These are phyloP conservation scores for Zea mays DNA, from an alignment of 176 grass and related monocot genomes.

Conservation along the genomic window Zm-B73-REFERENCE-NAM-5.0 NC_050097.1:193171501-193172000, in stretches of 20 bases:
- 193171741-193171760: not conserved
- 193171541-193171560: slow-evolving; percentile 89
- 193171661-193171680: slow-evolving; percentile 55
- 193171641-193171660: slow-evolving; percentile 15
- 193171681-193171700: slow-evolving; percentile 18
- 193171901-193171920: not conserved
- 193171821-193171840: not conserved
- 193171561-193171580: slow-evolving; percentile 70
- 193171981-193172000: slow-evolving; percentile 31
- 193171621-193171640: slow-evolving; percentile 55
- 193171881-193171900: not conserved
- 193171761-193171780: not conserved
- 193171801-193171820: slow-evolving; percentile 3
- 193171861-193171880: slow-evolving; percentile 15
- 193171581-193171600: slow-evolving; percentile 76
- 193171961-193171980: slow-evolving; percentile 47
- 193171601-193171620: slow-evolving; percentile 63
- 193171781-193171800: not conserved
- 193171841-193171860: not conserved
- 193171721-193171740: not conserved
- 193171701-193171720: not conserved
- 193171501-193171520: slow-evolving; percentile 50
- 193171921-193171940: not conserved
- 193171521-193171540: slow-evolving; percentile 80
- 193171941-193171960: slow-evolving; percentile 52